A percentile compares a stretch with the other conserved stretches of the same genome.
phyloP scores from a whole-genome alignment of 192 early-diverging fungal genomes.

The Rhizoclosmatium sp. region DNA sequence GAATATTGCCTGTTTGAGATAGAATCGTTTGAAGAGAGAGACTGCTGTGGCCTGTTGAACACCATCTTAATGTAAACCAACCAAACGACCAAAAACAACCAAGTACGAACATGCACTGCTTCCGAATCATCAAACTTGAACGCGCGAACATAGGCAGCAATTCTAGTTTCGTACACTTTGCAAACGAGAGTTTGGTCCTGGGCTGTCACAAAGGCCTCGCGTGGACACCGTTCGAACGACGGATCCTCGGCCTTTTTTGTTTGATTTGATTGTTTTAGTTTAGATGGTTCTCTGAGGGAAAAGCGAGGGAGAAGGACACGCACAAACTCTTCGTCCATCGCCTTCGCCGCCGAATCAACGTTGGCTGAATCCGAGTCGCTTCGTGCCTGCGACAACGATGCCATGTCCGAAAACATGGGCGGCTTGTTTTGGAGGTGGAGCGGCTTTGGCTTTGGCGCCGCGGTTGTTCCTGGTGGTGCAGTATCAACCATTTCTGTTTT shows the following conservation, averaged over 20 bases:
- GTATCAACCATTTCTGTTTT: not conserved
- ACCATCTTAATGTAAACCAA: slow-evolving; percentile 11
- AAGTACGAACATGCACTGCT: slow-evolving; percentile 45
- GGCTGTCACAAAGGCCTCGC: slow-evolving; percentile 38
- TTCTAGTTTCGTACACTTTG: slow-evolving; percentile 47
- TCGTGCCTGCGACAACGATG: not conserved
- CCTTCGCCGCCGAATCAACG: not conserved
- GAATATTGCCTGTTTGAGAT: slow-evolving; percentile 54
- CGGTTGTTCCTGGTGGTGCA: not conserved
- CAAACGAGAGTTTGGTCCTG: slow-evolving; percentile 49
- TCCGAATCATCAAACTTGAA: slow-evolving; percentile 43
- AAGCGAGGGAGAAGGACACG: not conserved
- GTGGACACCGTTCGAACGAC: not conserved
- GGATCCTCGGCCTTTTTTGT: slow-evolving; percentile 1
- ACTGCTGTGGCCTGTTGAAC: slow-evolving; percentile 53
- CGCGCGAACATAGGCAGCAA: slow-evolving; percentile 38
- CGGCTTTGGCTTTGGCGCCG: not conserved
- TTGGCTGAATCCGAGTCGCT: not conserved
- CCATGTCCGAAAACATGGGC: not conserved
- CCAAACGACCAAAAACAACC: slow-evolving; percentile 11
- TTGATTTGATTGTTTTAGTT: too few relatives aligned
- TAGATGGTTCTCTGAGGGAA: not conserved
- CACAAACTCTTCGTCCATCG: slow-evolving; percentile 9
- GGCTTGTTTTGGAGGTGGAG: not conserved
- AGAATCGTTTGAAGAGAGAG: slow-evolving; percentile 60